Evolutionary conservation across 2,329 filamentous ascomycete species (phyloP), one percentile per base, ranked within the genome.

Genomic region (Botrytis byssoidea): DNA sequence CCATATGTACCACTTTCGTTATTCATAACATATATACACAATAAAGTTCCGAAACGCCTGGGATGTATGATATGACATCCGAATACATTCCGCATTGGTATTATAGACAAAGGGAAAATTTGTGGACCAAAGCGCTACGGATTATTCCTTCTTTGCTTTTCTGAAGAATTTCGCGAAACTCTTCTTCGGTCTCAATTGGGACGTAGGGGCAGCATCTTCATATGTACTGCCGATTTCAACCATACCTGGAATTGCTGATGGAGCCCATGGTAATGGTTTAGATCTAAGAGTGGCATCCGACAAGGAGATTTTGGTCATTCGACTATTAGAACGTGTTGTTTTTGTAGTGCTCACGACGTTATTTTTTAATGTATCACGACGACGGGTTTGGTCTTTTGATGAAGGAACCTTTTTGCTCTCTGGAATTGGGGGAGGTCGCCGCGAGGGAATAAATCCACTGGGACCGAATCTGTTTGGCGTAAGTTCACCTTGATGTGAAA

Each of bases 181-280:
- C 40, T 72, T 74, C 55, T 74, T 72, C 2, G 70, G 1, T 18
- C 55, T 60, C 32, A 72, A 16, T 42, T 59, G 48, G 8, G 29
- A 57, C 44, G 8, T 63, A 32, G 68, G 29, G 12, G 25, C 44
- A 14, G 14, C 3, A 12, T 68, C n/a, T 51, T 60, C 57, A 16
- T 9, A n/a, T n/a, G 57, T 51, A n/a, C 37, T 57, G 35, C 69
- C 73, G 6, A 74, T 73, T 12, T 74, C 73, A 12, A 69, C 64
- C n/a, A 69, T 35, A 29, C 73, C 70, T 2, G 63, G 51, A 25
- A 74, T 66, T 20, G 46, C 46, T 22, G 63, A 68, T 20, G 73
- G 73, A 6, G 73, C 46, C 70, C 69, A 59, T 25, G 73, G 73
- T 44, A 74, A 46, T 18, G 73, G 73, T 37, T 74, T 74, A 14